Percentiles rank a stretch among this genome's conserved stretches.
These are phyloP conservation scores for Psilocybe sp. DNA, from an alignment of 768 basidiomycete genomes.

Conservation along the genomic window DNA sequence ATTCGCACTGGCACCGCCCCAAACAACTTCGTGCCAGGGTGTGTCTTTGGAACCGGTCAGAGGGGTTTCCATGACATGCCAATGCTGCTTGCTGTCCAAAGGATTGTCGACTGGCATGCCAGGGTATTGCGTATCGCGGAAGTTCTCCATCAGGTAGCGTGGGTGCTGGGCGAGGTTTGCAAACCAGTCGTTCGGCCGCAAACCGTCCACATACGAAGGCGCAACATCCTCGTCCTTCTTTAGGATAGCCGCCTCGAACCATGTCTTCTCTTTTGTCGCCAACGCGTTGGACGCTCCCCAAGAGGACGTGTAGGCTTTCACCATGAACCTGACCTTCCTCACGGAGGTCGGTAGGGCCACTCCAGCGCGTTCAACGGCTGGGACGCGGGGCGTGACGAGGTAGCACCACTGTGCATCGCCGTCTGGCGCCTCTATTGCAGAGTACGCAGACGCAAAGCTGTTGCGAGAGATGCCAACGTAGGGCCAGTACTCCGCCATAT, in stretches of 20 bases:
- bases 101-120: constrained; percentile 12
- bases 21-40: constrained; percentile 15
- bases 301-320: constrained; percentile 20
- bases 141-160: constrained; percentile 14
- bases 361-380: constrained; percentile 14
- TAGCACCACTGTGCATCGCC: constrained; percentile 25
- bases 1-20: constrained; percentile 8
- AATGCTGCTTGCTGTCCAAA: constrained; percentile 15
- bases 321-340: constrained; percentile 20
- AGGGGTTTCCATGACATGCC: constrained; percentile 16
- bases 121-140: constrained; percentile 7
- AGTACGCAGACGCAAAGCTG: constrained; percentile 17
- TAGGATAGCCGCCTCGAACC: constrained; percentile 22
- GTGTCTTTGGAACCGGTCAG: neutral
- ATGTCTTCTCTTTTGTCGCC: constrained; percentile 14
- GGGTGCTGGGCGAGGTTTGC: constrained; percentile 15
- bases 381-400: constrained; percentile 19
- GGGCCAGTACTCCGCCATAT: constrained; percentile 23
- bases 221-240: constrained; percentile 10
- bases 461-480: constrained; percentile 19
- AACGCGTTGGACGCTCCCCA: constrained; percentile 12
- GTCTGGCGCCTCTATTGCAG: constrained; percentile 21
- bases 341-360: constrained; percentile 16
- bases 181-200: constrained; percentile 20
- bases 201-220: constrained; percentile 8